These are phyloP conservation scores for Coniosporium apollinis DNA, from an alignment of 495 filamentous ascomycete genomes.

Conservation along the genomic window DNA sequence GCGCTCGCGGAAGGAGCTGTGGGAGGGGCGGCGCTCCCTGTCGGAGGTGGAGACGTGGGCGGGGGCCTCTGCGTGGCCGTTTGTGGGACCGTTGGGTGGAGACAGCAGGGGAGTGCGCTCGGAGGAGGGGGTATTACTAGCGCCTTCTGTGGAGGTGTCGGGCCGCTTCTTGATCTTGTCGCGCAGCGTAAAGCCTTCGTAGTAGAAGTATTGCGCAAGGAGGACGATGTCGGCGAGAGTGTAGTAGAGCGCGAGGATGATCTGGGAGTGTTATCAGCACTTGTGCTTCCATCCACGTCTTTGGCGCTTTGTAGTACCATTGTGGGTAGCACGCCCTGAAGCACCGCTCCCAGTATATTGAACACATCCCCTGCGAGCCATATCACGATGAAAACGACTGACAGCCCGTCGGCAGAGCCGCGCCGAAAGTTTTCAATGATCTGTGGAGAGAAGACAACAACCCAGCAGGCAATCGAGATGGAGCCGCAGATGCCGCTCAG, in stretches of 20 bases:
- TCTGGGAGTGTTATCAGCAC: conserved; percentile 21
- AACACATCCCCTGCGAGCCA: conserved; percentile 93
- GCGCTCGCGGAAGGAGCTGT: conserved; percentile 26
- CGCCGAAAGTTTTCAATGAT: conserved; percentile 91
- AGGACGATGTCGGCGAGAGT: conserved; percentile 85
- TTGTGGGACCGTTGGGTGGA: no score
- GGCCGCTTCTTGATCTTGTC: conserved; percentile 28
- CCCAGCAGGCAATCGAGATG: conserved; percentile 93
- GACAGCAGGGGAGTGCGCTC: conserved; percentile 15
- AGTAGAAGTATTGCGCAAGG: conserved; percentile 81
- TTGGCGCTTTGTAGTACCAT: no score
- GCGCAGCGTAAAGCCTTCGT: conserved; percentile 60
- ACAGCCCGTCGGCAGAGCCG: conserved; percentile 73
- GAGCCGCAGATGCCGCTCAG: conserved; percentile 84
- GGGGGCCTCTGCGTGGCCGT: conserved; percentile 6
- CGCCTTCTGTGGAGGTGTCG: not conserved
- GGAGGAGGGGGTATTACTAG: conserved; percentile 3
- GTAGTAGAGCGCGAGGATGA: conserved; percentile 89
- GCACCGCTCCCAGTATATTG: conserved; percentile 79
- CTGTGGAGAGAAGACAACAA: conserved; percentile 93
- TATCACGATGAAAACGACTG: conserved; percentile 72
- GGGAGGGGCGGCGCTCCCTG: conserved; percentile 11
- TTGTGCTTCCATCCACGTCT: no score
- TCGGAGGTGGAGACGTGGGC: conserved; percentile 4
- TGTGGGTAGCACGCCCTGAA: conserved; percentile 90